Evolutionary conservation across 495 filamentous ascomycete genomes (phyloP).

Genomic region (Penicillium flavigenum): DNA sequence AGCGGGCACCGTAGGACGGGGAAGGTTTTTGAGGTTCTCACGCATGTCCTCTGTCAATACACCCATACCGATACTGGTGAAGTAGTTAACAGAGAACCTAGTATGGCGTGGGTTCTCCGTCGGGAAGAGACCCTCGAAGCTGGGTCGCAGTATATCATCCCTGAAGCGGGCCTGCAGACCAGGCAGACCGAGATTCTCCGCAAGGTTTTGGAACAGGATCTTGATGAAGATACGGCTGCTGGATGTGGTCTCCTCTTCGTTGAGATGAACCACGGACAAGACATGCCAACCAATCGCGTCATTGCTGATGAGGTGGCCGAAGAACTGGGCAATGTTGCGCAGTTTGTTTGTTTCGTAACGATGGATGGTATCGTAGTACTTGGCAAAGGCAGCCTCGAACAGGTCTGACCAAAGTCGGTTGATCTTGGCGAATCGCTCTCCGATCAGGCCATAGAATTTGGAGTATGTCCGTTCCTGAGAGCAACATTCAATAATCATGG

Average conservation of each 20-base stretch:
- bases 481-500: slow-evolving; percentile 96
- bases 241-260: slow-evolving; percentile 95
- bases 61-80: slow-evolving; percentile 96
- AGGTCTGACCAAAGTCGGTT: slow-evolving; percentile 92
- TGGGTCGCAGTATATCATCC: slow-evolving; percentile 74
- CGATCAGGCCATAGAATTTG: slow-evolving; percentile 93
- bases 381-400: slow-evolving; percentile 82
- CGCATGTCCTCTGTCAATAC: slow-evolving; percentile 93
- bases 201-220: slow-evolving; percentile 91
- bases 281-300: slow-evolving; percentile 93
- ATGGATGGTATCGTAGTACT: slow-evolving; percentile 97
- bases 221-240: slow-evolving; percentile 97
- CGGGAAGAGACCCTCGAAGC: slow-evolving; percentile 86
- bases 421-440: slow-evolving; percentile 91
- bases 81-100: slow-evolving; percentile 98
- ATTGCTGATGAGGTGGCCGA: slow-evolving; percentile 82
- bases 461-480: slow-evolving; percentile 93
- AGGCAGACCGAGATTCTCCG: slow-evolving; percentile 79
- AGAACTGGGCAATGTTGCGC: slow-evolving; percentile 92
- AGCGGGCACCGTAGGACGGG: slow-evolving; percentile 70
- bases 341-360: slow-evolving; percentile 92
- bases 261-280: slow-evolving; percentile 78
- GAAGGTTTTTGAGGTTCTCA: slow-evolving; percentile 79
- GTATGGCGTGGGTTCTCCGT: slow-evolving; percentile 81
- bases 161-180: slow-evolving; percentile 72